Evolutionary conservation across 805 yeast genomes (phyloP), one percentile per base, ranked within the genome.

Genomic region (Nakazawaea molendinolei): DNA sequence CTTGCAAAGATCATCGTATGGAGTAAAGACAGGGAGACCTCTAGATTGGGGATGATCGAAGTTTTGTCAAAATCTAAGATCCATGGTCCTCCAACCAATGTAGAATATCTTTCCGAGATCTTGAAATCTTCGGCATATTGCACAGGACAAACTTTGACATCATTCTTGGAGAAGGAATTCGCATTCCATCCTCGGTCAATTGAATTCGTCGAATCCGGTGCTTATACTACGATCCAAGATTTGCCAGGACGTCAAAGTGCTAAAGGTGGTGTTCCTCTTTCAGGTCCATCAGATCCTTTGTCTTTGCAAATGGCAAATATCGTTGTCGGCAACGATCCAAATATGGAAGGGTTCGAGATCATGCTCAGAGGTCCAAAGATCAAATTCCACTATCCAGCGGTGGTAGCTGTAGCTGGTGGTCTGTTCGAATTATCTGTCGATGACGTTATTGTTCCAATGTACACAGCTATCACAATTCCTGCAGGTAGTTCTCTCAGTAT

Each of bases 181-280:
- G 28, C 28, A 1, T 53, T 44, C 32, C 17, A 21, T 7, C 53
- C 58, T 15, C 44, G 41, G 17, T 33, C 52, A 8, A 37, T 53
- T 28, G 58, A 53, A 25, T 52, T 53, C 34, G 41, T 40, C 15
- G 51, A 52, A 7, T 61, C 69, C 3, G 74, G 74, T 42, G 73
- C 72, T 21, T 70, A 69, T 52, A 70, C 76, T 23, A 68, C 75
- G 1, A 68, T 70, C 23, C 76, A 70, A 48, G 76, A 70, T 48
- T 64, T 58, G 44, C 63, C 62, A 1, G 64, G 62, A 15, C 44
- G 52, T 31, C 38, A 38, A 17, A 33, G 28, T n/a, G n/a, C 28
- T 15, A 48, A 46, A 28, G 53, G 51, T 28, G 58, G 58, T 34
- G 47, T 53, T 25, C 58, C 58, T 13, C 31, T 39, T 20, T 28